Base-by-base conservation (phyloP, 139 green algal genomes). In the Chlamydomonas incerta region DNA sequence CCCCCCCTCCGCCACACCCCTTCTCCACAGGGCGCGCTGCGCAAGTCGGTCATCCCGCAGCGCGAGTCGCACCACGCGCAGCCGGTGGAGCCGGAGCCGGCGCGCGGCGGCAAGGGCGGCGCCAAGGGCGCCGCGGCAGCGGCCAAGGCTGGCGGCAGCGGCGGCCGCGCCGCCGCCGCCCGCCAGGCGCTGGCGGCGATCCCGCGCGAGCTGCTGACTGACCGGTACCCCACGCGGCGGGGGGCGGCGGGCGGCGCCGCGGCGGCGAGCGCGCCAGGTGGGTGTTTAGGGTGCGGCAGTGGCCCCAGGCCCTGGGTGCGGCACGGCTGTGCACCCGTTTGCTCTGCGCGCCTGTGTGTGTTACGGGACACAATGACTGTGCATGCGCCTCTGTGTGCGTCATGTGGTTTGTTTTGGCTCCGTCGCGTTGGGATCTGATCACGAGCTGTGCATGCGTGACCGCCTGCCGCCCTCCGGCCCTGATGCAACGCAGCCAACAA, bases 11-110 rank as follows among this genome's bases (percentile, higher is more conserved):
- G n/a, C n/a, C n/a, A n/a, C n/a, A n/a, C n/a, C n/a, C n/a, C n/a
- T n/a, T n/a, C n/a, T n/a, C n/a, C 41, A 50, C 41, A 50, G 67
- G 67, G 80, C 14, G 80, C 80, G 31, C 50, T 85, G 17, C 66
- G 80, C 66, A 85, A 85, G 65, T 57, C 63, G 41, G 47, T 85
- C 24, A 24, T 46, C 31, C 65, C 65, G 4, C 46, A 47, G 31
- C 29, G 77, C 2, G 66, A 69, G 67, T 33, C 41, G 50, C 80
- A 75, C 31, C 66, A 75, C 50, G 34, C 68, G 23, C 9, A 20
- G 5, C 20, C 23, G n/a, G n/a, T 35, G 65, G 65, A 57, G 24
- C 11, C 33, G 23, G 37, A 23, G 34, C 46, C 29, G 50, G 50
- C 75, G 24, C 66, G 66, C 14, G 66, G 33, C n/a, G 31, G 18